A percentile compares a stretch with the other conserved stretches of the same genome.
These are phyloP conservation scores for Saturnispora sekii DNA, from an alignment of 805 yeast species.

Conservation along the genomic window DNA sequence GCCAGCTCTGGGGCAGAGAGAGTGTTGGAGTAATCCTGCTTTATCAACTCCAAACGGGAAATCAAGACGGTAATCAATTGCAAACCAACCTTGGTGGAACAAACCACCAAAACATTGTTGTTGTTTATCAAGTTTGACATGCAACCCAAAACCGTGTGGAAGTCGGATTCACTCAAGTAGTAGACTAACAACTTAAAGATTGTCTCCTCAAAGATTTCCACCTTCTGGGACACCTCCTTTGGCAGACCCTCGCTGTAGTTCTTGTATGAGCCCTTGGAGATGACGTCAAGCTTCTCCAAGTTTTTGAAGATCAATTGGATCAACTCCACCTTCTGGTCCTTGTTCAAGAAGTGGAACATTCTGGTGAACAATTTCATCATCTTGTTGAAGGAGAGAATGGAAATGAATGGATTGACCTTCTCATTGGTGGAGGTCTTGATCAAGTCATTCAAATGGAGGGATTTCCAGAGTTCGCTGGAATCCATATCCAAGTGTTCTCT, in stretches of 20 bases:
- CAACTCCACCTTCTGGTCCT: constrained; percentile 68
- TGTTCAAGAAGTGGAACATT: constrained; percentile 68
- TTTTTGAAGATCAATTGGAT: constrained; percentile 73
- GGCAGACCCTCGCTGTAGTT: constrained; percentile 46
- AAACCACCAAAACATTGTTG: constrained; percentile 60
- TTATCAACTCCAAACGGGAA: constrained; percentile 84
- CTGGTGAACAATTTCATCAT: constrained; percentile 86
- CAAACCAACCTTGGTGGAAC: constrained; percentile 69
- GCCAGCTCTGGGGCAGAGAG: constrained; percentile 46
- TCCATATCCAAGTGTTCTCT: constrained; percentile 44
- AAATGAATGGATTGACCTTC: constrained; percentile 71
- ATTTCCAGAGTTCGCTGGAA: constrained; percentile 57
- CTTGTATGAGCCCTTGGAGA: constrained; percentile 70
- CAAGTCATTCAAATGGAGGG: constrained; percentile 63
- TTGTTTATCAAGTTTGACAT: constrained; percentile 60
- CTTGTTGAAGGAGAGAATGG: constrained; percentile 73
- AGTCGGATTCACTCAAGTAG: constrained; percentile 71
- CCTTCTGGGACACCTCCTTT: constrained; percentile 42
- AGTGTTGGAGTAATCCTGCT: constrained; percentile 55
- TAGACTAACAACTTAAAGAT: constrained; percentile 78
- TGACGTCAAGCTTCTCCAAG: constrained; percentile 68
- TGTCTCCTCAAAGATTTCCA: constrained; percentile 71
- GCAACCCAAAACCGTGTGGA: constrained; percentile 69
- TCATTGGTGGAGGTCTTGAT: constrained; percentile 37
- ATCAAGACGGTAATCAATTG: constrained; percentile 82